A percentile compares a stretch with the other conserved stretches of the same genome.
phyloP scores from a whole-genome alignment of 139 green algal species.

The Volvox reticuliferus region DNA sequence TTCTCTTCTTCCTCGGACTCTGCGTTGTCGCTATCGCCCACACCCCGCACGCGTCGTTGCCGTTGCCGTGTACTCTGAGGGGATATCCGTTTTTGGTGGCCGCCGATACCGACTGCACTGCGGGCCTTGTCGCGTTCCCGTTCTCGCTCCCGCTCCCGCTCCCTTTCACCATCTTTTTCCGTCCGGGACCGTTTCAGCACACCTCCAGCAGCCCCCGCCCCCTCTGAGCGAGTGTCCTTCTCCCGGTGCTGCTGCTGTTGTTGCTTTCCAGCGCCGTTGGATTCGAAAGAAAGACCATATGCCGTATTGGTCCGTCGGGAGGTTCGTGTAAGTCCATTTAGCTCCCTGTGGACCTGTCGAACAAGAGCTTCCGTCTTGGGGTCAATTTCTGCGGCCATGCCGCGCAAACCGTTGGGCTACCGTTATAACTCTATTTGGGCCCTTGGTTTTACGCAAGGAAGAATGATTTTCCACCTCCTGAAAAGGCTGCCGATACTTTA shows the following conservation, averaged over 20 bases:
- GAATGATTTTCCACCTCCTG: too few relatives aligned
- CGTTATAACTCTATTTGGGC: too few relatives aligned
- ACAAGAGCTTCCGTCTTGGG: conserved; percentile 36
- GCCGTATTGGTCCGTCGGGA: background rate
- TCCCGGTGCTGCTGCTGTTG: conserved; percentile 20
- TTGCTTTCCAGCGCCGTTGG: background rate
- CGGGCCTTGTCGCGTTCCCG: background rate
- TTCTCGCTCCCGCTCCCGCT: background rate
- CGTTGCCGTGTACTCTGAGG: background rate
- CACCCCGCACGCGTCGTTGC: background rate
- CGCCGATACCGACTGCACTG: background rate
- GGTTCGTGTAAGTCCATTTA: conserved; percentile 53
- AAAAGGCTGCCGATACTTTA: too few relatives aligned
- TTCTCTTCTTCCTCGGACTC: background rate
- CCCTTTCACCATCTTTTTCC: conserved; percentile 25
- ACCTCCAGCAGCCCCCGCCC: background rate
- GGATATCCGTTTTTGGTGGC: background rate
- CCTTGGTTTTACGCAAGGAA: too few relatives aligned
- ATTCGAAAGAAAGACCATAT: background rate
- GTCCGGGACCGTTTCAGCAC: conserved; percentile 10
- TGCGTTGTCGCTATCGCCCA: conserved; percentile 40
- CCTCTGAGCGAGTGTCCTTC: conserved; percentile 31
- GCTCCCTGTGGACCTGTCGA: conserved; percentile 50
- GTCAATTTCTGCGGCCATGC: conserved; percentile 30
- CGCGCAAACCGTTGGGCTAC: background rate